Evolutionary conservation across 179 eudicot species (phyloP).

Genomic region (Nepenthes alata): DNA sequence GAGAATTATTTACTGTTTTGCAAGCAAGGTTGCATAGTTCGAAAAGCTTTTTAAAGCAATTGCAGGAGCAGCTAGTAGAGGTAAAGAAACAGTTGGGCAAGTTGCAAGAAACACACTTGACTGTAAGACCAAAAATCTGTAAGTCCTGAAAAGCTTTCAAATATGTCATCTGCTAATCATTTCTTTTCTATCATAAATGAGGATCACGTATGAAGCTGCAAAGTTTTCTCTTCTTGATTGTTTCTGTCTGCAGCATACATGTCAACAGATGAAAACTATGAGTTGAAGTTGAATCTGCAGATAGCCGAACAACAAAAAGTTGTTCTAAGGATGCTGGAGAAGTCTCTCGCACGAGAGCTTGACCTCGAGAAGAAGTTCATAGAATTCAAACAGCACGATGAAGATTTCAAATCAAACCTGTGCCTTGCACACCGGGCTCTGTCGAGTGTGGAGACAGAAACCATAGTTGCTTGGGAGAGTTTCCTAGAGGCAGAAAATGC

Average conservation of each 20-base stretch:
- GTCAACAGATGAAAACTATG: slow-evolving; percentile 7
- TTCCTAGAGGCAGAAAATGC: slow-evolving; percentile 69
- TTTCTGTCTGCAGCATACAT: slow-evolving; percentile 19
- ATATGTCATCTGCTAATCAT: not conserved
- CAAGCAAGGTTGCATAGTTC: slow-evolving; percentile 39
- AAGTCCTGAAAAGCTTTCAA: slow-evolving; percentile 21
- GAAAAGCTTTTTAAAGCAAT: slow-evolving; percentile 42
- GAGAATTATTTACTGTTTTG: slow-evolving; percentile 25
- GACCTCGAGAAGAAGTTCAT: slow-evolving; percentile 58
- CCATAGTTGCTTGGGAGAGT: slow-evolving; percentile 59
- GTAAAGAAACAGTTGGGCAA: slow-evolving; percentile 46
- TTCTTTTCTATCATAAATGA: not conserved
- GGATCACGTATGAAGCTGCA: not conserved
- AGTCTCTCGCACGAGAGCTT: slow-evolving; percentile 57
- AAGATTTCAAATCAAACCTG: slow-evolving; percentile 47
- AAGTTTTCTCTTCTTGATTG: slow-evolving; percentile 2
- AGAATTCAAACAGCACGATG: slow-evolving; percentile 46
- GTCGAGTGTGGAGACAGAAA: slow-evolving; percentile 46
- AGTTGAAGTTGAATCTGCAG: slow-evolving; percentile 20
- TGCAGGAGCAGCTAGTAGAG: slow-evolving; percentile 43
- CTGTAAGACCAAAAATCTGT: slow-evolving; percentile 34
- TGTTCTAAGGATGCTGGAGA: slow-evolving; percentile 64
- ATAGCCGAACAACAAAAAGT: slow-evolving; percentile 34
- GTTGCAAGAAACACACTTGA: slow-evolving; percentile 35
- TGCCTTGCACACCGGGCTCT: slow-evolving; percentile 36